phyloP scores from a whole-genome alignment of 2,329 filamentous ascomycete species.

The Apiospora pterosperma region DNA sequence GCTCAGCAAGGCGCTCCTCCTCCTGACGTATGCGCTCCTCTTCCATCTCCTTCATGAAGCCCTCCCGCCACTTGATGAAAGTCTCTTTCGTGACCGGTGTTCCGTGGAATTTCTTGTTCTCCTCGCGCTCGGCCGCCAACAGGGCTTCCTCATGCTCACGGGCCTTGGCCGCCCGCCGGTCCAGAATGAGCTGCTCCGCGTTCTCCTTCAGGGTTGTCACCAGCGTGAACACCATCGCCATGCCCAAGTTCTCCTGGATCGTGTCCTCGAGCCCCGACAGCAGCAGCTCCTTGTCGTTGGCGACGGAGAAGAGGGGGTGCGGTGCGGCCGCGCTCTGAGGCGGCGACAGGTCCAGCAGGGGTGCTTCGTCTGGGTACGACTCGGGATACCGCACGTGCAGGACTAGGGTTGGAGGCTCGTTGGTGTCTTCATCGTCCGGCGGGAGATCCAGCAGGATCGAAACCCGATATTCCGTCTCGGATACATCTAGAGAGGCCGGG shows the following conservation, averaged over 20 bases:
- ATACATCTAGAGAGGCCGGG: constrained; percentile 65
- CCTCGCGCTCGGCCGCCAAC: constrained; percentile 72
- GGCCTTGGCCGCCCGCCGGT: constrained; percentile 64
- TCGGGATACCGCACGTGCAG: constrained; percentile 88
- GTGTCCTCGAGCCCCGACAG: constrained; percentile 68
- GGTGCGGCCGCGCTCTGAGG: constrained; percentile 62
- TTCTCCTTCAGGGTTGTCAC: constrained; percentile 84
- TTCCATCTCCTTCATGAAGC: constrained; percentile 76
- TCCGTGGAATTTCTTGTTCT: constrained; percentile 96
- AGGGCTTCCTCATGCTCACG: constrained; percentile 53
- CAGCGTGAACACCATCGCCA: constrained; percentile 96
- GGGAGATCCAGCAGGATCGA: constrained; percentile 78
- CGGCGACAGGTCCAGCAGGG: constrained; percentile 73
- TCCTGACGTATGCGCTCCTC: constrained; percentile 65
- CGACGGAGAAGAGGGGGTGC: constrained; percentile 73
- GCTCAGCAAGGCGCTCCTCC: constrained; percentile 77
- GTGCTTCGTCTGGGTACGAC: constrained; percentile 84
- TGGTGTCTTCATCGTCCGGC: constrained; percentile 53
- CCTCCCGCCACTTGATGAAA: constrained; percentile 78
- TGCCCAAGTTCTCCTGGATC: constrained; percentile 89
- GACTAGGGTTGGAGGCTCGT: constrained; percentile 67
- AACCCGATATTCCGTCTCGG: constrained; percentile 85
- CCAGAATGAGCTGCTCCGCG: constrained; percentile 79
- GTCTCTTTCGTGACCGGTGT: constrained; percentile 82
- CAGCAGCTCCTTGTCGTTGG: constrained; percentile 73